Percentiles rank a stretch among this genome's conserved stretches.
These are phyloP conservation scores for Orbilia quercus DNA, from an alignment of 2,329 filamentous ascomycete genomes.

Conservation along the genomic window DNA sequence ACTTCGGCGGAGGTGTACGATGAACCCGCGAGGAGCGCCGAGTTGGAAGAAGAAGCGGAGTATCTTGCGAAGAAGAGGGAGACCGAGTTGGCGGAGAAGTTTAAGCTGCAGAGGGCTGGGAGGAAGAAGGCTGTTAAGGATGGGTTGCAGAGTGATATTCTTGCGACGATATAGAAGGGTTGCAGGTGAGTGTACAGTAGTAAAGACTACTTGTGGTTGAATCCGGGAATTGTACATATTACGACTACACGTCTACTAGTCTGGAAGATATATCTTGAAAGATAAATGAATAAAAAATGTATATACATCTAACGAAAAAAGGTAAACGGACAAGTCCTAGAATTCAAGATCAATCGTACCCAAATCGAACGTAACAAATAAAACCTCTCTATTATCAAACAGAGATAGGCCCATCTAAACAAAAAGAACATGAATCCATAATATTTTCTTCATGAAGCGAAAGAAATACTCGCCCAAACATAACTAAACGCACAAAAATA, in stretches of 20 bases:
- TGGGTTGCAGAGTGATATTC: constrained; percentile 3
- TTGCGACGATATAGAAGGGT: constrained; percentile 7
- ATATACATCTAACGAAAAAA: constrained; percentile 3
- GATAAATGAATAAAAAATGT: constrained; percentile 6
- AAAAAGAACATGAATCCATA: not conserved
- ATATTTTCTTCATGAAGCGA: not conserved
- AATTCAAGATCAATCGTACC: too few species aligned
- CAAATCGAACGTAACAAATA: too few species aligned
- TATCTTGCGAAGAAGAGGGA: constrained; percentile 47
- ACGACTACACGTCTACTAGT: not conserved
- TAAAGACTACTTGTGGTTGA: too few species aligned
- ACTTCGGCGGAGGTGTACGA: constrained; percentile 53
- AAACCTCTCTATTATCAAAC: constrained; percentile 18
- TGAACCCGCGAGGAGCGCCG: constrained; percentile 46
- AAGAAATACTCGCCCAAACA: constrained; percentile 3
- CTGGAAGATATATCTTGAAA: not conserved
- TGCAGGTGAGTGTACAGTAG: too few species aligned
- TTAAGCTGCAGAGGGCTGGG: constrained; percentile 23
- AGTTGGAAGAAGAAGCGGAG: constrained; percentile 38
- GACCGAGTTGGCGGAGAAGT: constrained; percentile 46
- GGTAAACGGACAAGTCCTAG: not conserved
- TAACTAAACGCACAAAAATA: not conserved
- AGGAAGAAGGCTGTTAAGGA: constrained; percentile 11
- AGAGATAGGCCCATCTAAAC: not conserved
- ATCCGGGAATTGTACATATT: constrained; percentile 25